phyloP scores from a whole-genome alignment of 108 stramenopile genomes.

The Pseudonitzschia delicatissima region DNA sequence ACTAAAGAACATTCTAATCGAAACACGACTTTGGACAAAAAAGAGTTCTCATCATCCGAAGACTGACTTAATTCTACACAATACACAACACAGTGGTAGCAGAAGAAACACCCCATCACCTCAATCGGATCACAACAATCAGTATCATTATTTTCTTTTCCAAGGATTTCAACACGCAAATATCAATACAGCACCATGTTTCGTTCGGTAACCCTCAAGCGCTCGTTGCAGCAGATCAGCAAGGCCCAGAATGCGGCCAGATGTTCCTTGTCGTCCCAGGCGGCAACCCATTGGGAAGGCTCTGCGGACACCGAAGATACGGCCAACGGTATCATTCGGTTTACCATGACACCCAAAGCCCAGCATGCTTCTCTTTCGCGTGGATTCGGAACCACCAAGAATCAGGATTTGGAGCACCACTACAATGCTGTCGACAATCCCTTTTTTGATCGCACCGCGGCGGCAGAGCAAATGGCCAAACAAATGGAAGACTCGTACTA shows the following conservation, averaged over 20 bases:
- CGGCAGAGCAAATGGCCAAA: slow-evolving; percentile 6
- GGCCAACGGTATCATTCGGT: neutral
- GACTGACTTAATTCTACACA: too few relatives aligned
- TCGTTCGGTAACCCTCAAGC: neutral
- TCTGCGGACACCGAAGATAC: neutral
- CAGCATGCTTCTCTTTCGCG: neutral
- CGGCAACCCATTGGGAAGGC: neutral
- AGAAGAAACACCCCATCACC: neutral
- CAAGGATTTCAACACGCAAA: neutral
- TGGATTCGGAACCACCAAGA: neutral
- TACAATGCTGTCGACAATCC: neutral
- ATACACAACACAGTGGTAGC: too few relatives aligned
- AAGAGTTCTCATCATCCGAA: too few relatives aligned
- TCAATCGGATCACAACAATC: neutral
- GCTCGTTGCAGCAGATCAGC: neutral
- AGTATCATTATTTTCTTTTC: neutral
- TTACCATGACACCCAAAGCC: neutral
- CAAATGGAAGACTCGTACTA: slow-evolving; percentile 11
- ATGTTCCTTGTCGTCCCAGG: neutral
- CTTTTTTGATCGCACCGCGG: neutral
- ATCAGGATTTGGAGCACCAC: neutral
- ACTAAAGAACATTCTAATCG: too few relatives aligned
- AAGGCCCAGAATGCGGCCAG: neutral
- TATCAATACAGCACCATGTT: neutral
- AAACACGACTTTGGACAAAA: too few relatives aligned